phyloP scores from a whole-genome alignment of 805 yeast genomes.

The Saccharomyces paradoxus region DNA sequence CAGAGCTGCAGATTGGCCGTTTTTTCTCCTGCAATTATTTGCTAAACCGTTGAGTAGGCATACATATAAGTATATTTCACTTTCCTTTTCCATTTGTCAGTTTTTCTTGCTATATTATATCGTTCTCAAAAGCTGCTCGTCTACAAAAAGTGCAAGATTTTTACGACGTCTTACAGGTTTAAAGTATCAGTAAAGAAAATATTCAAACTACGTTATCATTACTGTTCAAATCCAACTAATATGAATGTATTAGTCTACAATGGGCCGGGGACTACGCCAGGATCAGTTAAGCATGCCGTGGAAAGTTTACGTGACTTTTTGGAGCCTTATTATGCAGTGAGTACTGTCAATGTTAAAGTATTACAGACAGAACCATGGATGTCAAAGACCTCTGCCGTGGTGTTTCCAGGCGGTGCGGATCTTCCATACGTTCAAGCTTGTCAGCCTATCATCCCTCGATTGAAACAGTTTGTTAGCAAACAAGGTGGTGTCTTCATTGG shows the following conservation, averaged over 20 bases:
- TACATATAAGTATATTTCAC: neutral
- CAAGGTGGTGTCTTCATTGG: constrained; percentile 82
- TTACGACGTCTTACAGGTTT: neutral
- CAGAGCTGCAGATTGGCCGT: neutral
- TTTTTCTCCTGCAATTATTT: neutral
- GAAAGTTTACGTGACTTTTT: constrained; percentile 66
- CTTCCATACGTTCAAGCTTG: constrained; percentile 70
- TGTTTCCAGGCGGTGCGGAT: constrained; percentile 96
- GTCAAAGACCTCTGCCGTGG: constrained; percentile 65
- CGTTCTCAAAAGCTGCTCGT: neutral
- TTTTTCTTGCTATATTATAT: neutral
- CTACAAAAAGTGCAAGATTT: neutral
- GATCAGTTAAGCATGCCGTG: constrained; percentile 74
- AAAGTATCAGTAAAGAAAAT: neutral
- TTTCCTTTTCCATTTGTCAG: neutral
- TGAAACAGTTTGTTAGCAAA: constrained; percentile 55
- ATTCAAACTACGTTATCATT: neutral
- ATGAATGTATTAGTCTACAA: constrained; percentile 71
- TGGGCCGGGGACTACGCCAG: constrained; percentile 80
- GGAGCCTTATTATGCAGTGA: constrained; percentile 84
- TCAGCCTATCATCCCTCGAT: constrained; percentile 58
- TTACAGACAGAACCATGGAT: constrained; percentile 83
- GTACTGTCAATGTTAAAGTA: constrained; percentile 54
- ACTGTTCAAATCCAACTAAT: constrained; percentile 2
- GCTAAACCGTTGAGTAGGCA: neutral